A percentile compares a stretch with the other conserved stretches of the same genome.
phyloP scores from a whole-genome alignment of 1,284 basidiomycete species.

The Volvariella volvacea region DNA sequence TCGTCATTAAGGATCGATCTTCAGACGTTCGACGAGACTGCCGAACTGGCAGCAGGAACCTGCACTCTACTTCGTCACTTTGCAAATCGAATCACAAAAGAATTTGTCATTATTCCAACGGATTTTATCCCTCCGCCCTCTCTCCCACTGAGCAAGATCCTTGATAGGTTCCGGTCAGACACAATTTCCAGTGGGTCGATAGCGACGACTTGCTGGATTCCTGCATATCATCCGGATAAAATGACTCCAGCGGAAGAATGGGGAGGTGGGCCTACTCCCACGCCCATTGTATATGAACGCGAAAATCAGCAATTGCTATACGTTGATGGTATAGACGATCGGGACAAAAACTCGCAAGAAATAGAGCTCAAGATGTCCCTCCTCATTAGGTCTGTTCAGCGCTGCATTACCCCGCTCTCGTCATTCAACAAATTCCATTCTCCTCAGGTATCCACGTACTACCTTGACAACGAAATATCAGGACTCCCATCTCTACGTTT shows the following conservation, averaged over 20 bases:
- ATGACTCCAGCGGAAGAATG: conserved; percentile 56
- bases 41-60: conserved; percentile 58
- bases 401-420: conserved; percentile 12
- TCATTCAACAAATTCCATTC: background rate
- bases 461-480: conserved; percentile 66
- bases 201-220: conserved; percentile 76
- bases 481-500: conserved; percentile 90
- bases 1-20: conserved; percentile 65
- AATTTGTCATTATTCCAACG: conserved; percentile 89
- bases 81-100: conserved; percentile 61
- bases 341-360: conserved; percentile 65
- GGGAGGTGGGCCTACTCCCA: conserved; percentile 36
- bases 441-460: conserved; percentile 65
- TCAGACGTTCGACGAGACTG: conserved; percentile 69
- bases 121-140: conserved; percentile 79
- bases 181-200: conserved; percentile 59
- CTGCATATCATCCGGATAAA: conserved; percentile 48
- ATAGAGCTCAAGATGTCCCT: conserved; percentile 69
- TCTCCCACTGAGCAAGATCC: conserved; percentile 61
- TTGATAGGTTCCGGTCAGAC: conserved; percentile 80
- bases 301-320: conserved; percentile 62
- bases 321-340: conserved; percentile 59
- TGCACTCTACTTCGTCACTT: conserved; percentile 67
- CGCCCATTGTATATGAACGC: conserved; percentile 62
- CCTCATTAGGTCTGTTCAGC: conserved; percentile 63